phyloP scores from a whole-genome alignment of 192 early-diverging fungal genomes.

The Linnemannia schmuckeri region DNA sequence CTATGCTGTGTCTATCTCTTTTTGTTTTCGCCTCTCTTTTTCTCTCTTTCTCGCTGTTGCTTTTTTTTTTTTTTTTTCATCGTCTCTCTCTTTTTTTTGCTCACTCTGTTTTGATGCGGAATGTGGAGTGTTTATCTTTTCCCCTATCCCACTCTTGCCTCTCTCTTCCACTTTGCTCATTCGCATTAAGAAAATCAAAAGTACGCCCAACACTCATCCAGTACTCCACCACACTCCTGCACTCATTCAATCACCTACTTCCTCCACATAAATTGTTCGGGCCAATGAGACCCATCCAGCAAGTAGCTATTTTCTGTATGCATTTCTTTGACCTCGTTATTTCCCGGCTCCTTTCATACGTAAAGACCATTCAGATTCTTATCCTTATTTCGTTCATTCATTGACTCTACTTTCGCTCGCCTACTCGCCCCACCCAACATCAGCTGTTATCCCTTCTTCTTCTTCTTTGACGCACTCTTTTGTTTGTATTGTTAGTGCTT shows the following conservation, averaged over 20 bases:
- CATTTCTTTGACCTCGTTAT: not conserved
- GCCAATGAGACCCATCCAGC: not conserved
- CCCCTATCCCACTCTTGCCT: not conserved
- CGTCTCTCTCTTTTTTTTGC: not conserved
- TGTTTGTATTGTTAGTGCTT: not conserved
- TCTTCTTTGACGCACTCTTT: not conserved
- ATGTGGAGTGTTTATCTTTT: not conserved
- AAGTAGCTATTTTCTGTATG: not conserved
- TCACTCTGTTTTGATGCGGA: not conserved
- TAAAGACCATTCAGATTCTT: too few species aligned
- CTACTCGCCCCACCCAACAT: not conserved
- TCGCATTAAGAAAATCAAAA: not conserved
- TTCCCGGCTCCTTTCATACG: too few species aligned
- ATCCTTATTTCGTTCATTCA: too few species aligned
- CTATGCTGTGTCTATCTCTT: conserved; percentile 1
- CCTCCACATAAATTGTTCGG: not conserved
- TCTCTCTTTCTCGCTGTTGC: not conserved
- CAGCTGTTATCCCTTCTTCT: not conserved
- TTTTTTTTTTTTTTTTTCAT: too few species aligned
- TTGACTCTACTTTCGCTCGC: too few species aligned
- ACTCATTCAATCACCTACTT: not conserved
- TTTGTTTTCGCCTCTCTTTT: not conserved
- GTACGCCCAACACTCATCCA: not conserved
- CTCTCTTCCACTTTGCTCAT: not conserved
- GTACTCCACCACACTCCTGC: not conserved